Conservation (phyloP, 768 basidiomycete genomes). For the Podaxis rugospora region DNA sequence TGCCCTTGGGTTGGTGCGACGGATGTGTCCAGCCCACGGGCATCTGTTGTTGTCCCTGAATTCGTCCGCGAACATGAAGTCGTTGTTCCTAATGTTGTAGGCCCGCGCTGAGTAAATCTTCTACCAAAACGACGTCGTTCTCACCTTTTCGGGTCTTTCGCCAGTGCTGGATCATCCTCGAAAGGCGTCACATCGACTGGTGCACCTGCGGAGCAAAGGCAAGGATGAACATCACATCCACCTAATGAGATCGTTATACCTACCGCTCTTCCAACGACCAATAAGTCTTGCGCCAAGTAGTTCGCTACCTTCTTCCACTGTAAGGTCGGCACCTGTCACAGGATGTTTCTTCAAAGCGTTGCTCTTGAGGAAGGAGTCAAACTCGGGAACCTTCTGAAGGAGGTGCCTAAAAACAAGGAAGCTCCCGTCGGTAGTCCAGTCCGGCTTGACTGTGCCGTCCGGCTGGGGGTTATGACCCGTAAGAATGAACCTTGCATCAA, state of each 20-base stretch:
- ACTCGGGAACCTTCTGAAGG: conserved; percentile 49
- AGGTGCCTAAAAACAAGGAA: conserved; percentile 50
- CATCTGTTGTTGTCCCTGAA: conserved; percentile 32
- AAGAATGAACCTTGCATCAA: conserved; percentile 40
- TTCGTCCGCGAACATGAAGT: conserved; percentile 36
- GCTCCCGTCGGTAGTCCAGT: conserved; percentile 46
- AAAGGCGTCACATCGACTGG: conserved; percentile 42
- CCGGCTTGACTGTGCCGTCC: conserved; percentile 20
- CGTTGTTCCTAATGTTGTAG: conserved; percentile 29
- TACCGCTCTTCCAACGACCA: conserved; percentile 54
- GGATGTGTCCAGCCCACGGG: conserved; percentile 45
- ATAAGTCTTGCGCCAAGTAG: conserved; percentile 50
- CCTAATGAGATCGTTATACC: conserved; percentile 7
- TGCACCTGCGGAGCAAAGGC: conserved; percentile 25
- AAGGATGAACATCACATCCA: not conserved
- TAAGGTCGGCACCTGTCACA: conserved; percentile 25
- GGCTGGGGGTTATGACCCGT: conserved; percentile 26
- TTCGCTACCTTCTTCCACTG: conserved; percentile 36
- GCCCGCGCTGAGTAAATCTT: not conserved
- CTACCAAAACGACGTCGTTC: not conserved
- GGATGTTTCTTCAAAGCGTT: conserved; percentile 36
- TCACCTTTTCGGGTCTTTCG: conserved; percentile 30
- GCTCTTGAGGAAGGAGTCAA: conserved; percentile 38
- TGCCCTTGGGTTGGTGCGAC: conserved; percentile 43
- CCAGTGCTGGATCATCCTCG: conserved; percentile 35